These are phyloP conservation scores for Amaranthus palmeri DNA, from an alignment of 148 eudicot genomes.

Conservation along the genomic window DNA sequence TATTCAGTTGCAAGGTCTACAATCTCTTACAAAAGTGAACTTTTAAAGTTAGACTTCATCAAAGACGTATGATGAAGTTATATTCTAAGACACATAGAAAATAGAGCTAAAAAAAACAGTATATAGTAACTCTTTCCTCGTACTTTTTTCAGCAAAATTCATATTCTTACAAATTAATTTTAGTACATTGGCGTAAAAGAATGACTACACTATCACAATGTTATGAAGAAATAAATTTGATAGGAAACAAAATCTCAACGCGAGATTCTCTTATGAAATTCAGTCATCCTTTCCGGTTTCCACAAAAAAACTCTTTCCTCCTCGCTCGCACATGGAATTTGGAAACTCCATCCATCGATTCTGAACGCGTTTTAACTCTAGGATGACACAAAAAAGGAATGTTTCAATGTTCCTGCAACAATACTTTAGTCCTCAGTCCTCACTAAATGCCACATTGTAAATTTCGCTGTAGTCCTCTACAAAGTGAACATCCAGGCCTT, in stretches of 20 bases:
- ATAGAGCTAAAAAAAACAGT: neutral
- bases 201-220: neutral
- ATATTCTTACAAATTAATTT: conserved; percentile 1
- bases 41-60: too few relatives aligned
- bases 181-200: neutral
- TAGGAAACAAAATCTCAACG: neutral
- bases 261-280: neutral
- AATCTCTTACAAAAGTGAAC: too few relatives aligned
- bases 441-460: conserved; percentile 61
- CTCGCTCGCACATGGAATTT: neutral
- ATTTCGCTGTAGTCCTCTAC: conserved; percentile 80
- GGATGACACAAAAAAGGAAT: neutral
- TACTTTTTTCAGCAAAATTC: neutral
- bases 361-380: neutral
- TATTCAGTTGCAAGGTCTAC: too few relatives aligned
- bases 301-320: neutral
- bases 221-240: neutral
- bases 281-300: neutral
- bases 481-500: conserved; percentile 96
- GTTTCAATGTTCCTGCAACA: conserved; percentile 7
- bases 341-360: conserved; percentile 4
- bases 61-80: too few relatives aligned
- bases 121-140: neutral
- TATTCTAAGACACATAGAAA: too few relatives aligned
- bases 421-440: conserved; percentile 5